Evolutionary conservation across 345 rosid genomes (phyloP), one percentile per base, ranked within the genome.

Genomic region (Murraya paniculata): DNA sequence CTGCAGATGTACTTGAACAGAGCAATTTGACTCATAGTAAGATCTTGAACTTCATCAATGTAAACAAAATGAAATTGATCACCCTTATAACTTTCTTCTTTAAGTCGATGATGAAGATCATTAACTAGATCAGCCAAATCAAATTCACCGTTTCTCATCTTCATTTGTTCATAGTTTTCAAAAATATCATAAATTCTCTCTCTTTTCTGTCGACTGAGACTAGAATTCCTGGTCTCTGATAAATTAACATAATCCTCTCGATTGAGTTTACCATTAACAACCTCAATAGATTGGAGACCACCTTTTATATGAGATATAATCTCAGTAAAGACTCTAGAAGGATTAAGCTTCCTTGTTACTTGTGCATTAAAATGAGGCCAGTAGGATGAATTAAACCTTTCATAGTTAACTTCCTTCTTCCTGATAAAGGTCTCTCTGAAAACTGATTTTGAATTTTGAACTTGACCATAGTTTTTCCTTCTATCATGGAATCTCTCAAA

Each of bases 31-130:
- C 89, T 84, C 87, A 86, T 82, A 16, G 91, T 83, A 7, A 88
- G 89, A 84, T 90, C 93, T 70, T 90, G 93, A 58, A 90, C 93
- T 72, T 90, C 90, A 67, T 90, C 93, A 21, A 90, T 77, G 60
- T 88, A 90, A 50, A 90, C 89, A 79, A 84, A 90, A 68, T 87
- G 80, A 79, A 90, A 78, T 7, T 48, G 4, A 2, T 86, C 85
- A 31, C 85, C 89, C 21, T 27, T 64, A 59, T 84, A 83, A 21
- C 31, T 74, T 70, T 71, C 78, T 8, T 4, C 27, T 36, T 67
- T 71, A 68, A 90, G 73, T 31, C 94, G 87, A 38, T 6, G 4
- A 73, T 89, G 92, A 45, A 90, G 83, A 82, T 89, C 92, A 66
- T 31, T 83, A 48, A 90, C 92, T 16, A 90, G 36, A 86, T 90